Base-by-base conservation (phyloP, 2,329 filamentous ascomycete species). In the Parastagonospora nodorum region DNA sequence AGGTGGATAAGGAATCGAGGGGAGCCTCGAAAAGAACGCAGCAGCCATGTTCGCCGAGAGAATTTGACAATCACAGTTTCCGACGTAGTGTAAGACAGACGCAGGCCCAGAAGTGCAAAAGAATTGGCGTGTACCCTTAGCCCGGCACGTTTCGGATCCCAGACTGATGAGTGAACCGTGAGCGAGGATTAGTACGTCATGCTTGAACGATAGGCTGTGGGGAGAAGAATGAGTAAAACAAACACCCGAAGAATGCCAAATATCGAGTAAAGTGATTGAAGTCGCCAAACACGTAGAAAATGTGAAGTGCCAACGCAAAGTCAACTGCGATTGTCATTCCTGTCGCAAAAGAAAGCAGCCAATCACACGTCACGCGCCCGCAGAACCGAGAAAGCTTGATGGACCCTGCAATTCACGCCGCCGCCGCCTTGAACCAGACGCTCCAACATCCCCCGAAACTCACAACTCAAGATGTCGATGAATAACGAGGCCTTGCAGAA, bases 401-500 rank as follows among this genome's bases (percentile, higher is more conserved):
- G 19, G 19, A 50, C 58, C 52, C 55, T 52, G 55, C 56, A 40
- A 45, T 47, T 41, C 48, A 51, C 45, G 45, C 31, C 51, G 49
- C 46, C 45, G 45, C 31, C 51, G 49, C 46, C 50, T 37, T 15
- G 33, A 15, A 24, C 8, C 19, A 28, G 37, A 9, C 36, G 9
- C 30, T 39, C 3, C 49, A 40, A 44, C 33, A 42, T 45, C 46
- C 45, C 53, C 45, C 46, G 53, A 49, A 56, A 51, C 39, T 58
- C 48, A 16, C 35, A 30, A 42, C 33, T 51, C 67, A 83, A 66
- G 44, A 97, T 97, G 93, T 90, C 93, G 47, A 94, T 97, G 64
- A 88, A 92, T 46, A 96, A 95, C 69, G 90, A 96, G 78, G 92
- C 92, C 51, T 80, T 97, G 59, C 90, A 96, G 74, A 96, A 97